phyloP scores from a whole-genome alignment of 1,139 yeast genomes.

The Meyerozyma smithsonii region DNA sequence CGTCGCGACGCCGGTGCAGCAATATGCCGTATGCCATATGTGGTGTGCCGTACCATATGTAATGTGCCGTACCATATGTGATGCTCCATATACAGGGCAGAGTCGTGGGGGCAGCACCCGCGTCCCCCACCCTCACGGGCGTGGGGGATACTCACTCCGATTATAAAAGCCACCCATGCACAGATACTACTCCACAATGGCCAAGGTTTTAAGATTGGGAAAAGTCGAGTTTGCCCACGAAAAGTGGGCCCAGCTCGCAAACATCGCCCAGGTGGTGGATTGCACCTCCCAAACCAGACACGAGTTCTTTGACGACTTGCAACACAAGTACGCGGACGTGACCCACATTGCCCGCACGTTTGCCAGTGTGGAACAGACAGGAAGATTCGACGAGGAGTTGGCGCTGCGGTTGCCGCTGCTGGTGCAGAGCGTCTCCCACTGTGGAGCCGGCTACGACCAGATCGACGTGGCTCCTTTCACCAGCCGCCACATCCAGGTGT shows the following conservation, averaged over 20 bases:
- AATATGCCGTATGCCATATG: too few relatives aligned
- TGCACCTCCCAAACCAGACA: slow-evolving; percentile 41
- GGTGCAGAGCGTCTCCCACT: slow-evolving; percentile 64
- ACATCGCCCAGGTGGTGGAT: slow-evolving; percentile 48
- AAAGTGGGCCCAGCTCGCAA: slow-evolving; percentile 49
- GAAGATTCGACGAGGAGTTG: slow-evolving; percentile 73
- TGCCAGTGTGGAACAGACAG: slow-evolving; percentile 48
- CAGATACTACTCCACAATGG: slow-evolving; percentile 20
- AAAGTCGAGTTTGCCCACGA: slow-evolving; percentile 46
- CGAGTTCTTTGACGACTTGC: slow-evolving; percentile 48
- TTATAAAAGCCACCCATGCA: not conserved
- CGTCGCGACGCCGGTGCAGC: too few relatives aligned
- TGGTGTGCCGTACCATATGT: too few relatives aligned
- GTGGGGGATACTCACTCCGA: not conserved
- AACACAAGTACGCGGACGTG: slow-evolving; percentile 44
- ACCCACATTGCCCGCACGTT: slow-evolving; percentile 51
- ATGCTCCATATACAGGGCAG: too few relatives aligned
- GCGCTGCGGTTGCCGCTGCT: slow-evolving; percentile 54
- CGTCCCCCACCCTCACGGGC: not conserved
- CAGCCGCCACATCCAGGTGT: slow-evolving; percentile 53
- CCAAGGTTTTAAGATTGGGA: slow-evolving; percentile 60
- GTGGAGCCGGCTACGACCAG: slow-evolving; percentile 95
- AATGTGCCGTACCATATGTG: too few relatives aligned
- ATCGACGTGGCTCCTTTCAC: slow-evolving; percentile 54
- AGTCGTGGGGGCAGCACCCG: too few relatives aligned